Percentiles rank a stretch among this genome's conserved stretches.
phyloP scores from a whole-genome alignment of 345 rosid genomes.

The Passiflora organensis region DNA sequence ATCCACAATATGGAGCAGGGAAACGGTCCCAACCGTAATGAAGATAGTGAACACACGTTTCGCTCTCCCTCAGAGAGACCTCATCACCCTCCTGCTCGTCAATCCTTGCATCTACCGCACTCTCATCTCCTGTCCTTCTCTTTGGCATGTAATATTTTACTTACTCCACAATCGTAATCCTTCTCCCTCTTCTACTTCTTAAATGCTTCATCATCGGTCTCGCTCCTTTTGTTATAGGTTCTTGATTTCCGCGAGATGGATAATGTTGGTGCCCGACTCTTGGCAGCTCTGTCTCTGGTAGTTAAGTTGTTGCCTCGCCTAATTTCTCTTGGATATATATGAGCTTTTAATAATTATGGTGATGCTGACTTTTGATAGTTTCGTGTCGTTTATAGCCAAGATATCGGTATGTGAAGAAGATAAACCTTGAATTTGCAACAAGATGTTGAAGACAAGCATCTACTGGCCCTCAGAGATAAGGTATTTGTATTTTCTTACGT shows the following conservation, averaged over 20 bases:
- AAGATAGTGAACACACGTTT: conserved; percentile 47
- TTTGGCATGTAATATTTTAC: conserved; percentile 60
- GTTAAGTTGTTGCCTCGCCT: background rate
- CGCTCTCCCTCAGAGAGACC: conserved; percentile 58
- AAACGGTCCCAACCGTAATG: conserved; percentile 62
- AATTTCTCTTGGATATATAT: background rate
- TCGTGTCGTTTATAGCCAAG: conserved; percentile 56
- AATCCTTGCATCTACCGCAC: conserved; percentile 62
- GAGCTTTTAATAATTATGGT: background rate
- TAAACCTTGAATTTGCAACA: conserved; percentile 86
- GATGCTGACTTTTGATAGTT: conserved; percentile 20
- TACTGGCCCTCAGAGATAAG: conserved; percentile 47
- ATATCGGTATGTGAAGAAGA: conserved; percentile 56
- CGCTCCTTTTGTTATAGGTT: conserved; percentile 26
- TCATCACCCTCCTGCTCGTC: conserved; percentile 65
- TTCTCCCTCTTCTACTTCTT: background rate
- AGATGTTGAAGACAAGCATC: conserved; percentile 68
- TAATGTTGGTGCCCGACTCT: conserved; percentile 64
- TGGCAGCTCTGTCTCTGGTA: conserved; percentile 77
- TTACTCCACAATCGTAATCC: no score
- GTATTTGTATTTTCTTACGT: conserved; percentile 20
- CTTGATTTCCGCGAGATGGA: conserved; percentile 76
- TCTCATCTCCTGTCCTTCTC: conserved; percentile 54
- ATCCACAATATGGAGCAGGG: conserved; percentile 70
- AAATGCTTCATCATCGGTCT: conserved; percentile 7